Conservation (phyloP, 2,329 filamentous ascomycete species). For the Decorospora gaudefroyi region DNA sequence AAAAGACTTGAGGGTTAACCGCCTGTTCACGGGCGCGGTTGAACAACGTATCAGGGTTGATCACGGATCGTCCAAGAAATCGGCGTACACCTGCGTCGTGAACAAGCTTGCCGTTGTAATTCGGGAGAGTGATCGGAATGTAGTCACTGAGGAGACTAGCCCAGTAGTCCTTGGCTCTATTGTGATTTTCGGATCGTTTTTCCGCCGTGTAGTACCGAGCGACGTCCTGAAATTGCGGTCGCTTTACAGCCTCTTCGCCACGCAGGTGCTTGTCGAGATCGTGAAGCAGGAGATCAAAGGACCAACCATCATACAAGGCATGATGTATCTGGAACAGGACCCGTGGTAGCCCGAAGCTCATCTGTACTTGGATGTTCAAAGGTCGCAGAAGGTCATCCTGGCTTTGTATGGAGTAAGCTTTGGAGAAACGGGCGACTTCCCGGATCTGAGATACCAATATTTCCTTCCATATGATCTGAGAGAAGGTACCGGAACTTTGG, state of each 20-base stretch:
- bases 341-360: slow-evolving; percentile 15
- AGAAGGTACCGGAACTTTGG: slow-evolving; percentile 55
- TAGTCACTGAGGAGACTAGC: slow-evolving; percentile 64
- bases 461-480: slow-evolving; percentile 66
- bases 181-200: neutral
- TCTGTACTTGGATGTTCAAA: slow-evolving; percentile 62
- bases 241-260: slow-evolving; percentile 33
- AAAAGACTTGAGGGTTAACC: slow-evolving; percentile 70
- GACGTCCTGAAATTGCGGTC: slow-evolving; percentile 67
- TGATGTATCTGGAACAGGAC: slow-evolving; percentile 70
- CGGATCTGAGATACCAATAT: slow-evolving; percentile 55
- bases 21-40: slow-evolving; percentile 37
- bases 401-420: slow-evolving; percentile 46
- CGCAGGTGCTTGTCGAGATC: slow-evolving; percentile 65
- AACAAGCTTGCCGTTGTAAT: slow-evolving; percentile 54
- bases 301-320: slow-evolving; percentile 92
- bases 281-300: slow-evolving; percentile 71
- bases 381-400: slow-evolving; percentile 60
- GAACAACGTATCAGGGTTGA: slow-evolving; percentile 21
- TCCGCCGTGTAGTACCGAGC: slow-evolving; percentile 54
- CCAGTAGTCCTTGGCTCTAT: slow-evolving; percentile 64
- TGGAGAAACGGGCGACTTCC: slow-evolving; percentile 48
- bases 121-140: slow-evolving; percentile 61
- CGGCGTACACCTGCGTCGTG: slow-evolving; percentile 7
- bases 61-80: slow-evolving; percentile 27